Evolutionary conservation across 2,329 filamentous ascomycete genomes (phyloP).

Genomic region (Diaporthe eres): DNA sequence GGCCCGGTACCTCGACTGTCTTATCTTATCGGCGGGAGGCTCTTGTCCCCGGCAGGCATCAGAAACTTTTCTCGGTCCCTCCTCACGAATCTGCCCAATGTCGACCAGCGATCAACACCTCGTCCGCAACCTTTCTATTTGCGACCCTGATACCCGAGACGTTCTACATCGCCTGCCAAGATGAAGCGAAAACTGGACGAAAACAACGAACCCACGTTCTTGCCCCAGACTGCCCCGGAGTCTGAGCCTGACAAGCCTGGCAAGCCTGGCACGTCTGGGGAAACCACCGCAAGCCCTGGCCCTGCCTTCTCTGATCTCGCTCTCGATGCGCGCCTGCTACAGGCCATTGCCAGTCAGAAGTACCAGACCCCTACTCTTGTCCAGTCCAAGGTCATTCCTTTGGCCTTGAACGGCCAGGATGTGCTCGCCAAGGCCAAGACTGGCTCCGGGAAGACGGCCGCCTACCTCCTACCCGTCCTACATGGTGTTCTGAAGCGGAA

Average conservation of each 20-base stretch:
- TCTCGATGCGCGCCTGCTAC: slow-evolving; percentile 87
- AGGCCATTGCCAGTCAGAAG: slow-evolving; percentile 86
- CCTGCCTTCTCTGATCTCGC: slow-evolving; percentile 78
- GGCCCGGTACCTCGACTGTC: neutral
- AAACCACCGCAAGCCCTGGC: slow-evolving; percentile 54
- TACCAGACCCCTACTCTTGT: slow-evolving; percentile 91
- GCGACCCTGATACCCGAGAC: slow-evolving; percentile 26
- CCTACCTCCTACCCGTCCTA: slow-evolving; percentile 91
- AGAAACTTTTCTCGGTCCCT: slow-evolving; percentile 28
- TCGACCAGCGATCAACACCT: slow-evolving; percentile 15
- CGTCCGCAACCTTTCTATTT: slow-evolving; percentile 22
- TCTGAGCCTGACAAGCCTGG: slow-evolving; percentile 43
- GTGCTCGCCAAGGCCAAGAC: slow-evolving; percentile 94
- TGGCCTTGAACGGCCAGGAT: slow-evolving; percentile 89
- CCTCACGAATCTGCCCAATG: slow-evolving; percentile 7
- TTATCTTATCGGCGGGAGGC: slow-evolving; percentile 29
- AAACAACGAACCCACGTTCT: slow-evolving; percentile 63
- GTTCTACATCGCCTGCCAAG: slow-evolving; percentile 25
- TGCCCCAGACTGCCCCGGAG: slow-evolving; percentile 50
- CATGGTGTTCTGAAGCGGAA: slow-evolving; percentile 87
- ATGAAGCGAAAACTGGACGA: slow-evolving; percentile 76
- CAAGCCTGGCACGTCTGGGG: slow-evolving; percentile 44
- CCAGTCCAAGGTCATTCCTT: slow-evolving; percentile 87
- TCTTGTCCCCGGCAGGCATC: slow-evolving; percentile 37
- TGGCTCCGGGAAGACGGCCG: slow-evolving; percentile 97